These are phyloP conservation scores for Eucalyptus dawsonii DNA, from an alignment of 345 rosid genomes.

Conservation along the genomic window DNA sequence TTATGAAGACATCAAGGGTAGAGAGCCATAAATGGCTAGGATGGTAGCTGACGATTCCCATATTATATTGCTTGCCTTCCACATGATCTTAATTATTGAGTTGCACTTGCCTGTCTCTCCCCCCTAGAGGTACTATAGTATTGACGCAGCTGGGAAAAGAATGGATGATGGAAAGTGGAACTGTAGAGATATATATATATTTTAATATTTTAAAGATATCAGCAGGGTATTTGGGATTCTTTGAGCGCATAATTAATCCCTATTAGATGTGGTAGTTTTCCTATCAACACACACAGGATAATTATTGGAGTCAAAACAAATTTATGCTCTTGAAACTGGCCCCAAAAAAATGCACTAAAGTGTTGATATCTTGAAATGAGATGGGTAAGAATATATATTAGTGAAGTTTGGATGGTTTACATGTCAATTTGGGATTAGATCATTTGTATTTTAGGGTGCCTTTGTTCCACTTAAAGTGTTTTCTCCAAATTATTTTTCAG, in stretches of 20 bases:
- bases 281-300: neutral
- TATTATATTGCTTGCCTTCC: neutral
- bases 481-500: neutral
- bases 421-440: neutral
- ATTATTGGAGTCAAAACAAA: neutral
- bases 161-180: neutral
- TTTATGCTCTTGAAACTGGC: neutral
- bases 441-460: neutral
- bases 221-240: neutral
- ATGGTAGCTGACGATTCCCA: neutral
- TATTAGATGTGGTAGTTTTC: neutral
- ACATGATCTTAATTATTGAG: neutral
- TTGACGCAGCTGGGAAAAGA: neutral
- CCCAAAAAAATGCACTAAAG: neutral
- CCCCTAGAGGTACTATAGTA: neutral
- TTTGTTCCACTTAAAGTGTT: neutral
- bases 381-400: neutral
- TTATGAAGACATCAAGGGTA: neutral
- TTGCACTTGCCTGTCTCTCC: neutral
- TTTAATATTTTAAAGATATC: neutral
- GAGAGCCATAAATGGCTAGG: neutral
- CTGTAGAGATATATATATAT: neutral
- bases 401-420: neutral
- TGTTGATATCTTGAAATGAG: neutral
- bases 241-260: neutral